These are phyloP conservation scores for Fomitopsis palustris DNA, from an alignment of 1,284 basidiomycete genomes.

Conservation along the genomic window DNA sequence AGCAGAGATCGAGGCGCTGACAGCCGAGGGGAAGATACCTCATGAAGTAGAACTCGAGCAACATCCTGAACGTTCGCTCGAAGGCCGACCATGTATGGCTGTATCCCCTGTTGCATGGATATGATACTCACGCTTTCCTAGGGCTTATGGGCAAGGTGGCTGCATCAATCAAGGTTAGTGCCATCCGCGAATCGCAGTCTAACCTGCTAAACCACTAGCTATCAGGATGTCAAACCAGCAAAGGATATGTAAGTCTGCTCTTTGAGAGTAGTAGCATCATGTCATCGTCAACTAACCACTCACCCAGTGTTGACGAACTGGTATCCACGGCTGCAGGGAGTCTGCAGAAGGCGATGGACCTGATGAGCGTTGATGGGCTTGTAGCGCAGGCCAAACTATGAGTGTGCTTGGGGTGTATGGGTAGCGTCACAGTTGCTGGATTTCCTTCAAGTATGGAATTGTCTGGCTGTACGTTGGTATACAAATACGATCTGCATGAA, in stretches of 20 bases:
- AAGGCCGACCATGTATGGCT: conserved; percentile 54
- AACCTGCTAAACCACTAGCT: neutral
- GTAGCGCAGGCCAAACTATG: conserved; percentile 42
- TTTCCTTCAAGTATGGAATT: no score
- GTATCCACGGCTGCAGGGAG: conserved; percentile 51
- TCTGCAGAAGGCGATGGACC: conserved; percentile 35
- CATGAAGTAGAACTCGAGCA: conserved; percentile 69
- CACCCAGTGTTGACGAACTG: conserved; percentile 64
- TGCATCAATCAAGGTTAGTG: conserved; percentile 62
- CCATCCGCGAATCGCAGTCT: neutral
- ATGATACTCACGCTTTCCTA: conserved; percentile 18
- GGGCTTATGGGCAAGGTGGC: conserved; percentile 90
- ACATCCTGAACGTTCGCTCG: conserved; percentile 65
- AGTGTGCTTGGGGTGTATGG: conserved; percentile 5
- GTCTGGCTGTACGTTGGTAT: no score
- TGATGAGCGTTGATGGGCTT: conserved; percentile 16
- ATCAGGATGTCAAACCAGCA: conserved; percentile 75
- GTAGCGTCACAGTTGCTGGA: neutral
- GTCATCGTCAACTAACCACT: neutral
- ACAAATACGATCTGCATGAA: no score
- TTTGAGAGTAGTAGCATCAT: neutral
- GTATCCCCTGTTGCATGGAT: neutral
- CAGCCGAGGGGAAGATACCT: conserved; percentile 69
- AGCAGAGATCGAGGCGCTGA: conserved; percentile 56
- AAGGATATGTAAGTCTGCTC: conserved; percentile 67